Evolutionary conservation across 2,329 filamentous ascomycete genomes (phyloP).

Genomic region (Venturia oleaginea): DNA sequence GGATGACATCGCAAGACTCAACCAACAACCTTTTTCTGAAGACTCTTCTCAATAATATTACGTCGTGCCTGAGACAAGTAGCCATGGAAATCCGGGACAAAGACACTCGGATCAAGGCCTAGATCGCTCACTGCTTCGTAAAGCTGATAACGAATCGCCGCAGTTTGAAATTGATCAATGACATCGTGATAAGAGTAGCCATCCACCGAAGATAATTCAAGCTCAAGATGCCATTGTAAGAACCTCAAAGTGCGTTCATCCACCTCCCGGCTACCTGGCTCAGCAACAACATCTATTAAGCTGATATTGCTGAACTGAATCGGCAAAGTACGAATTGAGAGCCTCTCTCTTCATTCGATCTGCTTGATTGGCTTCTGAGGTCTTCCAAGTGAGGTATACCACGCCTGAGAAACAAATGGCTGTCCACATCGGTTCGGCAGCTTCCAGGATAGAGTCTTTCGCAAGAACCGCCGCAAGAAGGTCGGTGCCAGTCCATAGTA

Average conservation of each 20-base stretch:
- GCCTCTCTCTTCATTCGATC: background rate
- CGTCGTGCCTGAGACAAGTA: conserved; percentile 17
- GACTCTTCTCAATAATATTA: conserved; percentile 19
- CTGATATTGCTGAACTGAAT: background rate
- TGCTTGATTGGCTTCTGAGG: background rate
- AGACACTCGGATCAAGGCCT: conserved; percentile 18
- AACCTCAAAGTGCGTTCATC: conserved; percentile 11
- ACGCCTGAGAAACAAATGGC: background rate
- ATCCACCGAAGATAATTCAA: conserved; percentile 16
- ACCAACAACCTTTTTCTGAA: conserved; percentile 14
- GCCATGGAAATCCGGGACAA: conserved; percentile 19
- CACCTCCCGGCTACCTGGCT: conserved; percentile 12
- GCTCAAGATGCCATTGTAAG: conserved; percentile 18
- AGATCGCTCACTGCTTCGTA: conserved; percentile 19
- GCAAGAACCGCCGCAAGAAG: background rate
- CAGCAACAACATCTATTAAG: background rate
- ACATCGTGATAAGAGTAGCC: conserved; percentile 19
- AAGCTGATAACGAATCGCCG: conserved; percentile 20
- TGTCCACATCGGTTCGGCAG: background rate
- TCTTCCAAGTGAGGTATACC: background rate
- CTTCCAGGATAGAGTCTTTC: background rate
- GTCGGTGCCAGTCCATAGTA: background rate
- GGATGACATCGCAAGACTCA: background rate
- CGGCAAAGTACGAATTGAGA: conserved; percentile 1
- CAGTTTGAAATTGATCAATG: conserved; percentile 22